Conservation (phyloP, 352 stramenopile genomes). For the Phytophthora ohioensis region DNA sequence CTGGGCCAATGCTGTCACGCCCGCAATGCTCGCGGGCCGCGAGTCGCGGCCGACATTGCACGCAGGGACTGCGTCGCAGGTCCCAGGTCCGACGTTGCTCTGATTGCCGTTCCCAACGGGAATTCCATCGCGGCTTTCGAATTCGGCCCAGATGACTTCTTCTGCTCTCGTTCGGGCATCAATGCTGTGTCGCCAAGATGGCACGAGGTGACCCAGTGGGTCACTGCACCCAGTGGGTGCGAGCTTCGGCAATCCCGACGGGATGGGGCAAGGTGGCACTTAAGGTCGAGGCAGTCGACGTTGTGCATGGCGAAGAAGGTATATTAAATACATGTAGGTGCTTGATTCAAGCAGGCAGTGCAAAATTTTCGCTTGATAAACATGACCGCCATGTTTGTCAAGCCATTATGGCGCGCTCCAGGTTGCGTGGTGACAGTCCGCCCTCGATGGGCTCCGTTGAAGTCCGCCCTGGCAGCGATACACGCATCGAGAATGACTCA, state of each 20-base stretch:
- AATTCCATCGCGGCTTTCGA: slow-evolving; percentile 2
- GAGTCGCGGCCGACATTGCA: no score
- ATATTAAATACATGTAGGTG: no score
- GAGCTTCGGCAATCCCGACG: not conserved
- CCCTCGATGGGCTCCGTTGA: slow-evolving; percentile 20
- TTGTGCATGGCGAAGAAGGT: not conserved
- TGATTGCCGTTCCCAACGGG: not conserved
- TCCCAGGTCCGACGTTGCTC: not conserved
- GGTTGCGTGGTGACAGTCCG: not conserved
- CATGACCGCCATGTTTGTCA: not conserved
- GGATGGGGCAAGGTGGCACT: slow-evolving; percentile 21
- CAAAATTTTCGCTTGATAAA: no score
- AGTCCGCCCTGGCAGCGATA: slow-evolving; percentile 17
- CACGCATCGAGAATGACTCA: not conserved
- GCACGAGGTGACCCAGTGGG: slow-evolving; percentile 3
- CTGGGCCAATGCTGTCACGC: no score
- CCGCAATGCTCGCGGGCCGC: no score
- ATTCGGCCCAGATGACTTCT: slow-evolving; percentile 12
- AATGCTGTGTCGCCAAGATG: slow-evolving; percentile 27
- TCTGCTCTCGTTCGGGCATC: not conserved
- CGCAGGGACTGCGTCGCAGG: not conserved
- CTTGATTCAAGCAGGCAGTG: no score
- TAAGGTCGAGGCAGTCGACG: slow-evolving; percentile 8
- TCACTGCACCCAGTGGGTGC: no score
- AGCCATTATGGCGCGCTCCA: not conserved